Conservation (phyloP, 164 flowering plant genomes). For the Liquidambar formosana region DNA sequence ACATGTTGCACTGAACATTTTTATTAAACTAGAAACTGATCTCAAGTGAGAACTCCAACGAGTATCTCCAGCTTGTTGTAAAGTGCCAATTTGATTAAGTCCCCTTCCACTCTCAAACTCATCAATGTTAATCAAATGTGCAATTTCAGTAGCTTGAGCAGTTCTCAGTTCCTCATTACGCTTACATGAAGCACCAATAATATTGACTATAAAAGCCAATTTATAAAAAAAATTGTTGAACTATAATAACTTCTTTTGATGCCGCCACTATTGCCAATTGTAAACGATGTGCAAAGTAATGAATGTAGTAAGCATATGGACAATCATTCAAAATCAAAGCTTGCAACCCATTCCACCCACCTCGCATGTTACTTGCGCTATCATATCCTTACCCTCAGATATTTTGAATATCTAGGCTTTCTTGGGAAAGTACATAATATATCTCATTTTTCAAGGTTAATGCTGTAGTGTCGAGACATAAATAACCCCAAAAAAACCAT, state of each 20-base stretch:
- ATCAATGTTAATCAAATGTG: background rate
- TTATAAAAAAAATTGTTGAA: too few species aligned
- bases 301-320: too few species aligned
- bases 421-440: too few species aligned
- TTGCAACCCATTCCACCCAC: too few species aligned
- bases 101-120: conserved; percentile 15
- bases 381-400: too few species aligned
- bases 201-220: background rate
- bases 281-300: too few species aligned
- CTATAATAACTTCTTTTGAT: too few species aligned
- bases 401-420: too few species aligned
- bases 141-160: background rate
- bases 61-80: conserved; percentile 7
- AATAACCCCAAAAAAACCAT: background rate
- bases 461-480: background rate
- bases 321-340: too few species aligned
- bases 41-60: conserved; percentile 8
- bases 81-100: conserved; percentile 13
- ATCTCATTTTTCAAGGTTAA: background rate
- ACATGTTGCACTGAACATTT: background rate
- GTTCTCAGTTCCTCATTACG: background rate
- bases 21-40: background rate
- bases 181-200: background rate
- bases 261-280: too few species aligned
- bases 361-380: too few species aligned